Evolutionary conservation across 306 rosid species (phyloP).

Genomic region (Quillaja saponaria): DNA sequence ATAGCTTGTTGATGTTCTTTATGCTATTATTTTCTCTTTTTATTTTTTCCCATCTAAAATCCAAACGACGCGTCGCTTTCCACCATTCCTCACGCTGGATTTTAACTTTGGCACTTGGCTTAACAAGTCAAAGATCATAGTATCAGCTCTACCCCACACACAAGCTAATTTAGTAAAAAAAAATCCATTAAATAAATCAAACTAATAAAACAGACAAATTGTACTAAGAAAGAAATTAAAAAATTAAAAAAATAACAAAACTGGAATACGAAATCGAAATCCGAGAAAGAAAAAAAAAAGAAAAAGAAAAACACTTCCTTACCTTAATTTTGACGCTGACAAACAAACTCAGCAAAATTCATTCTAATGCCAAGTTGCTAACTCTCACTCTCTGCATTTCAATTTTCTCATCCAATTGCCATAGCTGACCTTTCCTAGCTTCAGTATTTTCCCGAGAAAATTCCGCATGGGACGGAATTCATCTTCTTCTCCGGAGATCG

Average conservation of each 20-base stretch:
- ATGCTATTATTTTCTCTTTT: too few species aligned
- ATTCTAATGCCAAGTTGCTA: constrained; percentile 33
- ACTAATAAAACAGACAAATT: too few species aligned
- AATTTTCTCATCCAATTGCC: constrained; percentile 4
- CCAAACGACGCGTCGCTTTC: too few species aligned
- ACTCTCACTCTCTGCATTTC: constrained; percentile 14
- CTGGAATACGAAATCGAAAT: not conserved
- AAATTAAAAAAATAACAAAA: not conserved
- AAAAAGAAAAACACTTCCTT: too few species aligned
- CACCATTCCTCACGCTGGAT: too few species aligned
- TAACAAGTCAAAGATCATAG: too few species aligned
- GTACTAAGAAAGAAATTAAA: not conserved
- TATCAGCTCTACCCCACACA: too few species aligned
- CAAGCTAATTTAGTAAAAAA: too few species aligned
- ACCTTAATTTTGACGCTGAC: constrained; percentile 12
- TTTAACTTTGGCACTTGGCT: too few species aligned
- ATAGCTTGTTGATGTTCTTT: too few species aligned
- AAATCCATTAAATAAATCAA: not conserved
- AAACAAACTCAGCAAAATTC: not conserved
- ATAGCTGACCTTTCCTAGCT: not conserved
- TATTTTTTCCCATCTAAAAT: too few species aligned
- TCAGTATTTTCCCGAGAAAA: not conserved
- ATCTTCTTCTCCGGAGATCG: constrained; percentile 52
- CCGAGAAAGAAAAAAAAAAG: too few species aligned
- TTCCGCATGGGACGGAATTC: constrained; percentile 43